A percentile compares a stretch with the other conserved stretches of the same genome.
These are phyloP conservation scores for Puccinia brachypodii DNA, from an alignment of 1,284 basidiomycete species.

Conservation along the genomic window DNA sequence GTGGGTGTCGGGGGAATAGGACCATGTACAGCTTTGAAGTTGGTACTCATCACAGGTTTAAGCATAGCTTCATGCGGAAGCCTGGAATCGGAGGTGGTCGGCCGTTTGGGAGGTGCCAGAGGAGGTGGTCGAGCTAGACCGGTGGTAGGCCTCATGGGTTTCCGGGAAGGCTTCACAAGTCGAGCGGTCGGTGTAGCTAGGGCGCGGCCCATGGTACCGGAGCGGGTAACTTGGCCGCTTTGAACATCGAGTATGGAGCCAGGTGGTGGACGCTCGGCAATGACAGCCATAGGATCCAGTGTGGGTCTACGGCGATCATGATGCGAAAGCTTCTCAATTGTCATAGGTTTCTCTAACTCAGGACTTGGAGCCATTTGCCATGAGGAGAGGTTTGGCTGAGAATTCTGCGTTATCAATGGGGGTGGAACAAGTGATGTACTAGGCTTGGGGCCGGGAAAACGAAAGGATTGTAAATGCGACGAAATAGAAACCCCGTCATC, in stretches of 20 bases:
- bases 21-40: not conserved
- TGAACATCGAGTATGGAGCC: constrained; percentile 1
- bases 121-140: not conserved
- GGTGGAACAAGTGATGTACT: not conserved
- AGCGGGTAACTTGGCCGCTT: not conserved
- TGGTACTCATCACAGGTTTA: not conserved
- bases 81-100: not conserved
- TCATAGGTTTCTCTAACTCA: not conserved
- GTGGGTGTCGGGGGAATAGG: not conserved
- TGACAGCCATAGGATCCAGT: constrained; percentile 2
- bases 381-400: not conserved
- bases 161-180: not conserved
- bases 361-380: not conserved
- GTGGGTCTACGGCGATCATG: constrained; percentile 1
- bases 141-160: not conserved
- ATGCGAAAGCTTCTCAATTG: not conserved
- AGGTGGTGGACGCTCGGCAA: constrained; percentile 1
- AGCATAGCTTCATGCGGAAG: not conserved
- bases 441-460: not conserved
- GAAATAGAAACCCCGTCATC: not conserved
- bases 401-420: not conserved
- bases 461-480: constrained; percentile 21
- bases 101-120: not conserved
- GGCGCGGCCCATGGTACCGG: not conserved
- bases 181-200: not conserved